Percentiles rank a stretch among this genome's conserved stretches.
Evolutionary conservation across 495 filamentous ascomycete species (phyloP).

Genomic region (Hypomontagnella monticulosa): DNA sequence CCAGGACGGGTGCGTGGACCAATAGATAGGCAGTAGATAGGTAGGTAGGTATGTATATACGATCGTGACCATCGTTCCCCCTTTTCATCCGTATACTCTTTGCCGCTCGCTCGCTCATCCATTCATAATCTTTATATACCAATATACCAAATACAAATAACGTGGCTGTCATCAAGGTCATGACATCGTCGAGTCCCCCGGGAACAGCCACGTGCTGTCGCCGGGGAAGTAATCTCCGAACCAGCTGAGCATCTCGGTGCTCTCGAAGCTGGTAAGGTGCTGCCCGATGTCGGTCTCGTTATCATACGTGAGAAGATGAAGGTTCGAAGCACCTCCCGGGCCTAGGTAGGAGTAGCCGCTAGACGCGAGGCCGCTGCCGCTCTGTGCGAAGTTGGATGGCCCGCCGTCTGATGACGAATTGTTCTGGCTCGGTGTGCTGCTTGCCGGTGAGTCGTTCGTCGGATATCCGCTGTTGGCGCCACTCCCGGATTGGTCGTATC

Average conservation of each 20-base stretch:
- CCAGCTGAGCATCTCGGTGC: constrained; percentile 76
- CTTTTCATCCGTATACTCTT: not conserved
- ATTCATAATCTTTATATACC: not conserved
- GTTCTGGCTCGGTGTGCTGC: constrained; percentile 37
- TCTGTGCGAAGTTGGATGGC: constrained; percentile 50
- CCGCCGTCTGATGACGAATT: constrained; percentile 33
- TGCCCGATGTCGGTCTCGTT: constrained; percentile 57
- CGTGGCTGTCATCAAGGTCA: constrained; percentile 1
- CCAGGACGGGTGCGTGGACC: not conserved
- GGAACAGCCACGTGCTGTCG: constrained; percentile 65
- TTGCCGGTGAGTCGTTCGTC: constrained; percentile 47
- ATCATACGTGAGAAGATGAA: constrained; percentile 45
- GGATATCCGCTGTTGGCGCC: constrained; percentile 14
- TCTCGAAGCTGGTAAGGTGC: constrained; percentile 69
- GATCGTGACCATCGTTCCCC: not conserved
- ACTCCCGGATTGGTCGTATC: constrained; percentile 42
- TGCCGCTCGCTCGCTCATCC: too few relatives aligned
- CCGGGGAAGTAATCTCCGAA: constrained; percentile 71
- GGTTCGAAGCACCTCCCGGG: constrained; percentile 46
- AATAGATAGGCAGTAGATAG: not conserved
- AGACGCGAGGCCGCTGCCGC: constrained; percentile 50
- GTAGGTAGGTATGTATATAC: not conserved
- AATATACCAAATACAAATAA: not conserved
- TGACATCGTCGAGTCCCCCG: constrained; percentile 37
- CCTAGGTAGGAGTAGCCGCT: constrained; percentile 55